Percentiles rank a stretch among this genome's conserved stretches.
Evolutionary conservation across 768 basidiomycete genomes (phyloP).

Genomic region (Goffeauzyma gilvescens): DNA sequence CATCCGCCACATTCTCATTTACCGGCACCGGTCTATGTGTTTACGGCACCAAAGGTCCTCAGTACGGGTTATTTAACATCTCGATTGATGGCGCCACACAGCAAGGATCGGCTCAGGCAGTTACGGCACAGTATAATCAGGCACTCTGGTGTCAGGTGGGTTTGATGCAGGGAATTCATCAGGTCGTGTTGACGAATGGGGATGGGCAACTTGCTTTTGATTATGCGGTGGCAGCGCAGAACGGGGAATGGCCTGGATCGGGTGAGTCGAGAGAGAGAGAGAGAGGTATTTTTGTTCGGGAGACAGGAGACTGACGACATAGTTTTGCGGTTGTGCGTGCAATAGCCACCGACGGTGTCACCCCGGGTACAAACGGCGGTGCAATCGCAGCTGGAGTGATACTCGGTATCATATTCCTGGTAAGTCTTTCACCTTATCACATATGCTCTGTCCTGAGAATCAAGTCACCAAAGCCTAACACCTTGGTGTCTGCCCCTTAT

Average conservation of each 20-base stretch:
- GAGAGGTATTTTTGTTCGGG: too few relatives aligned
- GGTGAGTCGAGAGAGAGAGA: too few relatives aligned
- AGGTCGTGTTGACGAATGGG: conserved; percentile 1
- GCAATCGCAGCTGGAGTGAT: conserved; percentile 1
- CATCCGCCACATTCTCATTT: conserved; percentile 1
- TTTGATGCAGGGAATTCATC: not conserved
- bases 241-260: too few relatives aligned
- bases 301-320: not conserved
- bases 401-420: conserved; percentile 1
- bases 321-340: not conserved
- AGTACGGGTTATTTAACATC: not conserved
- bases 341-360: not conserved
- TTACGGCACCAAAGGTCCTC: not conserved
- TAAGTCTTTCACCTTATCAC: not conserved
- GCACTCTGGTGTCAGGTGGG: not conserved
- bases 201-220: not conserved
- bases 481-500: not conserved
- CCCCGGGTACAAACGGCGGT: not conserved
- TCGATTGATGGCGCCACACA: not conserved
- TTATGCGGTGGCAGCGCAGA: not conserved
- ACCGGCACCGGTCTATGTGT: not conserved
- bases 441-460: not conserved
- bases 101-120: not conserved
- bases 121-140: not conserved
- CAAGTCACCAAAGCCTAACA: not conserved